These are phyloP conservation scores for Penicillium taxi DNA, from an alignment of 495 filamentous ascomycete genomes.

Conservation along the genomic window DNA sequence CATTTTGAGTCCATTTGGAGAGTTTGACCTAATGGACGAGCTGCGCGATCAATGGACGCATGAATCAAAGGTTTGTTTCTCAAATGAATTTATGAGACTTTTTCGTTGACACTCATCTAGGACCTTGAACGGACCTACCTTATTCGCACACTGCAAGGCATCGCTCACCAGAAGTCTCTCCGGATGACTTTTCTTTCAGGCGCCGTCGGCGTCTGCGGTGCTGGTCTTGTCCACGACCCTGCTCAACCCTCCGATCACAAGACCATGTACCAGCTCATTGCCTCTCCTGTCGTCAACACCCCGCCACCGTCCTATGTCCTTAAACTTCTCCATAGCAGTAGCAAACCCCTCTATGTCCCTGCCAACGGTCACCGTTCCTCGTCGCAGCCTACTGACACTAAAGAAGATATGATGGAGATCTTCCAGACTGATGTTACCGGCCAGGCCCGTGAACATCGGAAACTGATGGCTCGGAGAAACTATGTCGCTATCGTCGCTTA, in stretches of 20 bases:
- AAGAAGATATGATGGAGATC: conserved; percentile 99
- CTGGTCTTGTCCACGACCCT: conserved; percentile 91
- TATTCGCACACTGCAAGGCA: conserved; percentile 90
- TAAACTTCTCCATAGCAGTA: conserved; percentile 78
- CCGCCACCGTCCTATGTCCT: conserved; percentile 78
- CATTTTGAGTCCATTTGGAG: conserved; percentile 92
- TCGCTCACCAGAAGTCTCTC: conserved; percentile 84
- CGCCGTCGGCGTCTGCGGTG: conserved; percentile 84
- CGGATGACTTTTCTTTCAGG: conserved; percentile 96
- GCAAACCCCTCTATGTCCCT: conserved; percentile 83
- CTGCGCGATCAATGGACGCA: conserved; percentile 96
- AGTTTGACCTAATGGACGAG: conserved; percentile 90
- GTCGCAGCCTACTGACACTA: conserved; percentile 60
- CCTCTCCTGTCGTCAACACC: conserved; percentile 82
- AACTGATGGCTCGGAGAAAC: conserved; percentile 86
- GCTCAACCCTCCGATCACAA: conserved; percentile 87
- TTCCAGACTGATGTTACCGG: conserved; percentile 88
- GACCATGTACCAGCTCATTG: conserved; percentile 98
- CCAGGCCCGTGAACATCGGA: conserved; percentile 67
- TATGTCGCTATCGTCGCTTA: conserved; percentile 93
- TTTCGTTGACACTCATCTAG: conserved; percentile 23
- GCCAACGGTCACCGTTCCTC: conserved; percentile 77
- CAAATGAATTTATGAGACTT: neutral
- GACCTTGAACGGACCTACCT: conserved; percentile 95
- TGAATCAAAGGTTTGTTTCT: conserved; percentile 64